Percentiles rank a stretch among this genome's conserved stretches.
Conservation (phyloP, 2,329 filamentous ascomycete species). For the Chalara sp. region DNA sequence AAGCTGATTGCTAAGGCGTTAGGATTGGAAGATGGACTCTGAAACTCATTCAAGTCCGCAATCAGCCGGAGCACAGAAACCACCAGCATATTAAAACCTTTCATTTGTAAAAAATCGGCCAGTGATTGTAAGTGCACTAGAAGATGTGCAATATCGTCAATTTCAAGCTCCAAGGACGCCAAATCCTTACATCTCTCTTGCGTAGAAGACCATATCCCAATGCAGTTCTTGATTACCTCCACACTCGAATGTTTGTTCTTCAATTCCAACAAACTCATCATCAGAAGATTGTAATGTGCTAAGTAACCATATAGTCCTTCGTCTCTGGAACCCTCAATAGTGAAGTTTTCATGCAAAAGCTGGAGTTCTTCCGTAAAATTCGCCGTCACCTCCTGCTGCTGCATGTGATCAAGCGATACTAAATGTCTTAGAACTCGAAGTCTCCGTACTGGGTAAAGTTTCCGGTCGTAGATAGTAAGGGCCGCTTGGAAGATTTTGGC, state of each 20-base stretch:
- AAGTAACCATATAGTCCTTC: conserved; percentile 17
- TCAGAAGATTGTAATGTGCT: conserved; percentile 19
- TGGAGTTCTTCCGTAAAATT: conserved; percentile 10
- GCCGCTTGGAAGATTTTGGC: conserved; percentile 17
- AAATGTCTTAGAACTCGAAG: conserved; percentile 21
- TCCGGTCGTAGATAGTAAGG: conserved; percentile 19
- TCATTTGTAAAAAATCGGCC: conserved; percentile 49
- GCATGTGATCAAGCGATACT: conserved; percentile 14
- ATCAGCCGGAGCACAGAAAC: conserved; percentile 43
- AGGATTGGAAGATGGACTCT: conserved; percentile 31
- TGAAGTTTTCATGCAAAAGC: conserved; percentile 1
- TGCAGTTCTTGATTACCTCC: conserved; percentile 15
- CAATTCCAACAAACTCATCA: conserved; percentile 20
- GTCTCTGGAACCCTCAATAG: conserved; percentile 18
- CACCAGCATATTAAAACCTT: conserved; percentile 44
- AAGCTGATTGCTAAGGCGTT: conserved; percentile 33
- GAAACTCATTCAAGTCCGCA: conserved; percentile 39
- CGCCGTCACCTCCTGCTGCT: conserved; percentile 7
- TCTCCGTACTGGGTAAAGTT: conserved; percentile 24
- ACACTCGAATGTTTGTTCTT: conserved; percentile 17
- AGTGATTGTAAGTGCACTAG: conserved; percentile 44
- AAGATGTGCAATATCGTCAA: conserved; percentile 45
- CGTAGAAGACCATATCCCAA: conserved; percentile 30
- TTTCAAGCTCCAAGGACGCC: conserved; percentile 31
- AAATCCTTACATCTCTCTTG: conserved; percentile 35